Evolutionary conservation across 805 yeast genomes (phyloP).

Genomic region (Candida quercuum): DNA sequence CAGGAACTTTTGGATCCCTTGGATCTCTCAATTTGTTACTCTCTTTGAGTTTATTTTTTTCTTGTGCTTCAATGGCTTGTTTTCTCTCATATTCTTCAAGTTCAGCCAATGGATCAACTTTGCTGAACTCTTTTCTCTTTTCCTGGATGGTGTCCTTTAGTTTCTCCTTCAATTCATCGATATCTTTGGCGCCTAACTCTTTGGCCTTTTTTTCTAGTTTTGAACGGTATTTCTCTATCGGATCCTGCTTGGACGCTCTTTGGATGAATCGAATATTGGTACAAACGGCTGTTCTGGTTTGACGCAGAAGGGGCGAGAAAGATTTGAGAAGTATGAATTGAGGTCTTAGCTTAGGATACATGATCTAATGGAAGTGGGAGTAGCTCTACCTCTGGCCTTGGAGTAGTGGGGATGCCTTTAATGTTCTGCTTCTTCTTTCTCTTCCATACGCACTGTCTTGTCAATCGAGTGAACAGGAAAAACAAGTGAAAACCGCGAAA

Average conservation of each 20-base stretch:
- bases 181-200: slow-evolving; percentile 36
- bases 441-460: no score
- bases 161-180: slow-evolving; percentile 58
- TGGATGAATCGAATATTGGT: slow-evolving; percentile 13
- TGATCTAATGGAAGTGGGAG: no score
- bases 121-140: slow-evolving; percentile 50
- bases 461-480: no score
- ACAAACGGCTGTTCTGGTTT: slow-evolving; percentile 15
- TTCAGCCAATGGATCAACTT: slow-evolving; percentile 65
- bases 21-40: slow-evolving; percentile 28
- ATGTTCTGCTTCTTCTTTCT: no score
- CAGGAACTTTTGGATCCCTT: slow-evolving; percentile 31
- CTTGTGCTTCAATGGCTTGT: slow-evolving; percentile 23
- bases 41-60: slow-evolving; percentile 11
- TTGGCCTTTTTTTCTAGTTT: slow-evolving; percentile 33
- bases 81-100: slow-evolving; percentile 50
- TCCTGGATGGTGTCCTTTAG: slow-evolving; percentile 55
- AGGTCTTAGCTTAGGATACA: neutral
- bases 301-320: neutral
- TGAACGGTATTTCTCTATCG: slow-evolving; percentile 27
- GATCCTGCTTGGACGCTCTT: slow-evolving; percentile 19
- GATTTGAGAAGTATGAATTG: neutral
- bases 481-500: no score
- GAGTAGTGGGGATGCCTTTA: no score
- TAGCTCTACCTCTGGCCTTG: no score